Evolutionary conservation across 2,329 filamentous ascomycete species (phyloP).

Genomic region (Raffaelea ambrosiae): DNA sequence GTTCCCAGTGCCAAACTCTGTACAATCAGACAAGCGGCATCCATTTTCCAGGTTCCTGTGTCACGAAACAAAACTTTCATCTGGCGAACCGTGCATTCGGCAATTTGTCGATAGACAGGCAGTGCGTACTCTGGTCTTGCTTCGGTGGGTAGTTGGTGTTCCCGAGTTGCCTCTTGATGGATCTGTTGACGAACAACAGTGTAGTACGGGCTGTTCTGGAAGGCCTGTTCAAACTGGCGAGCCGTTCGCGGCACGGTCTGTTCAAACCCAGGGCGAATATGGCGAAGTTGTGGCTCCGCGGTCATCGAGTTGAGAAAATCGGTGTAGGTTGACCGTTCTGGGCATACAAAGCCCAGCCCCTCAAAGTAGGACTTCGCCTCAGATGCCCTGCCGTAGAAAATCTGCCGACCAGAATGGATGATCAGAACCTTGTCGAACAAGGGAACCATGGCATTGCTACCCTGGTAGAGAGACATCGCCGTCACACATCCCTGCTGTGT

Average conservation of each 20-base stretch:
- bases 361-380: slow-evolving; percentile 58
- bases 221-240: slow-evolving; percentile 50
- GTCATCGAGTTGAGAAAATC: slow-evolving; percentile 72
- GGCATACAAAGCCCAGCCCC: slow-evolving; percentile 56
- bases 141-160: too few relatives aligned
- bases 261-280: slow-evolving; percentile 58
- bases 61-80: background rate
- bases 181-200: background rate
- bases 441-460: slow-evolving; percentile 54
- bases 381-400: slow-evolving; percentile 55
- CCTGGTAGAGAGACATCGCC: slow-evolving; percentile 57
- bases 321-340: slow-evolving; percentile 54
- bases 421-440: slow-evolving; percentile 68
- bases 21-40: background rate
- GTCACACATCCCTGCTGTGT: slow-evolving; percentile 54
- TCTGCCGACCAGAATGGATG: slow-evolving; percentile 57
- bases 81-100: background rate
- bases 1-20: background rate
- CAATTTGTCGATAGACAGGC: background rate
- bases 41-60: background rate
- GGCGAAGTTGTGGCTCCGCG: slow-evolving; percentile 57
- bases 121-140: background rate
- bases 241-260: slow-evolving; percentile 51
- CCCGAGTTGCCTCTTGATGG: background rate
- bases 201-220: background rate